Base-by-base conservation (phyloP, 179 eudicot species). In the Pouteria campechiana region DNA sequence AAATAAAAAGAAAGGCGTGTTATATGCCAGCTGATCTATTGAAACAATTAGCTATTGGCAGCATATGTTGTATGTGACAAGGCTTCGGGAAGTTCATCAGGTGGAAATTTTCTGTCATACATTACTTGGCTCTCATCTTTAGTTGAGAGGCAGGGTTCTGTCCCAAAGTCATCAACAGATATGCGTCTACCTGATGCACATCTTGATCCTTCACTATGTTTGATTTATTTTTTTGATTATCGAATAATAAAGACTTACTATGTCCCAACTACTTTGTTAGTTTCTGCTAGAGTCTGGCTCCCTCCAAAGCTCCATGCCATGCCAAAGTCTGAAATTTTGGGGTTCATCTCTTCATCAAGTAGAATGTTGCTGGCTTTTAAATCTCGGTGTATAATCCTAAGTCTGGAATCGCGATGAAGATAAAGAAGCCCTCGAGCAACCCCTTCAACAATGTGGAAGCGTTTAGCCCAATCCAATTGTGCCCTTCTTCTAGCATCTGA, bases 251-350 rank as follows among this genome's bases (percentile, higher is more conserved):
- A n/a, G n/a, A 42, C 46, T 17, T 42, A 42, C 46, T 14, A 42
- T 1, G 32, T 42, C 3, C 46, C 32, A 12, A 35, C 39, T 5
- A 35, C 4, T 35, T 21, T 14, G 9, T 35, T 35, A 11, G 39
- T 35, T 9, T 35, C 24, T 40, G 17, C 29, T 10, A 21, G 29
- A n/a, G 27, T 40, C 13, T 40, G 19, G 9, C 27, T 42, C 17
- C 17, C 31, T n/a, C 10, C 2, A 23, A 41, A 3, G 8, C 1
- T 42, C 14, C 20, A 23, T 14, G 20, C 46, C 32, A 42, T 24
- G 18, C 32, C 46, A 42, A 42, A 42, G 17, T 25, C 46, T 5
- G 32, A 42, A 42, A 42, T 42, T 13, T 42, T 42, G 5, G 46
- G 32, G 46, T 42, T 42, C 46, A 42, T 25, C 2, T 24, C 32